These are phyloP conservation scores for Fusarium pseudocircinatum DNA, from an alignment of 2,329 filamentous ascomycete species.

Conservation along the genomic window DNA sequence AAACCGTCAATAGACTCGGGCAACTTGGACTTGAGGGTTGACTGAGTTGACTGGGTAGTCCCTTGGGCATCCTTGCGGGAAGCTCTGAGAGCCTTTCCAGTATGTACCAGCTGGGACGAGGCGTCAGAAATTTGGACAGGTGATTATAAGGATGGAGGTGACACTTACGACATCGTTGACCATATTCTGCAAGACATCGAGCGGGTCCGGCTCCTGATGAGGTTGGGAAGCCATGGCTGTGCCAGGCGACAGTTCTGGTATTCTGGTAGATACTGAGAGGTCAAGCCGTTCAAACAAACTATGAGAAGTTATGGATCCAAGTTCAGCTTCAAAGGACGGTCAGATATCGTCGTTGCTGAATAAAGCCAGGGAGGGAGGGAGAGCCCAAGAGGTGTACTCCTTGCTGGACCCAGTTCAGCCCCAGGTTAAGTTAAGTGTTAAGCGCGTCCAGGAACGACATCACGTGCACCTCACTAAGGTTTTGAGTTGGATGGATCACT, in stretches of 20 bases:
- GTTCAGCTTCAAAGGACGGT: neutral
- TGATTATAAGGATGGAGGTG: neutral
- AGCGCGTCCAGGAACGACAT: constrained; percentile 6
- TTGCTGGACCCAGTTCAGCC: constrained; percentile 8
- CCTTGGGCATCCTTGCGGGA: constrained; percentile 58
- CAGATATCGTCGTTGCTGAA: constrained; percentile 23
- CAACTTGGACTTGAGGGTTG: constrained; percentile 53
- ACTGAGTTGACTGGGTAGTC: constrained; percentile 47
- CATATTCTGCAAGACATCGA: constrained; percentile 62
- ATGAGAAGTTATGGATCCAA: neutral
- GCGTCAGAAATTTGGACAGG: constrained; percentile 5
- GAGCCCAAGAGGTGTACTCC: neutral
- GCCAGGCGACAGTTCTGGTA: neutral
- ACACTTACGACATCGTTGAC: constrained; percentile 64
- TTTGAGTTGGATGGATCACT: constrained; percentile 2
- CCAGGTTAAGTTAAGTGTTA: neutral
- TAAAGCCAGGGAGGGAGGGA: constrained; percentile 10
- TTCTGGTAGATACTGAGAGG: neutral
- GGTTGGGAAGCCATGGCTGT: constrained; percentile 46
- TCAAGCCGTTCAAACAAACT: neutral
- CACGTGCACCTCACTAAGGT: constrained; percentile 29
- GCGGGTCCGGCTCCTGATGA: constrained; percentile 48
- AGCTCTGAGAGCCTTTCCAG: constrained; percentile 64
- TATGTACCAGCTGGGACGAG: constrained; percentile 62
- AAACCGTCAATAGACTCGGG: constrained; percentile 59